Conservation (phyloP, 192 early-diverging fungal species). For the Irineochytrium annulatum region DNA sequence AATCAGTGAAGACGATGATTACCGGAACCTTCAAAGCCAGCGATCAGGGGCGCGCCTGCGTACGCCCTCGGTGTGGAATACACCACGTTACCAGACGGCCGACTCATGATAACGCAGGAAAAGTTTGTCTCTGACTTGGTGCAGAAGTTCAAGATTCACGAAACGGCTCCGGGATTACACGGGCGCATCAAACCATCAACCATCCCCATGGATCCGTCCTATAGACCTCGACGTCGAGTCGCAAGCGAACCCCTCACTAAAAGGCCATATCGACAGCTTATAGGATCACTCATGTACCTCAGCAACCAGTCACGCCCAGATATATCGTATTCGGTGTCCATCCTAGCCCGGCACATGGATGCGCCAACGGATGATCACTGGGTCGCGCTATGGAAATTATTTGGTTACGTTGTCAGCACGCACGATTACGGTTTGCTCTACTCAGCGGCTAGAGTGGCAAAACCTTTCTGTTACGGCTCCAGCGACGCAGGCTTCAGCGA, state of each 20-base stretch:
- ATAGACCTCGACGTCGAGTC: not conserved
- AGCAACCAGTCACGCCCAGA: constrained; percentile 15
- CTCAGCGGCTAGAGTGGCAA: too few species aligned
- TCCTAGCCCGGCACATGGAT: not conserved
- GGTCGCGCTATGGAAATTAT: not conserved
- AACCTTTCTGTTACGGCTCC: too few species aligned
- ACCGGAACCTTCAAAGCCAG: not conserved
- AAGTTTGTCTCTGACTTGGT: too few species aligned
- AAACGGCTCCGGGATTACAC: too few species aligned
- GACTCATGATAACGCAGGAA: not conserved
- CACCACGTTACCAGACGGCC: not conserved
- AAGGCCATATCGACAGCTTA: not conserved
- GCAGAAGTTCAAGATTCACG: too few species aligned
- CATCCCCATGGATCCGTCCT: not conserved
- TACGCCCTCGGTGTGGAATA: too few species aligned
- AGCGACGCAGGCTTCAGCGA: not conserved
- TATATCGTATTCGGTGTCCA: constrained; percentile 13
- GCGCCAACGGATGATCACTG: constrained; percentile 6
- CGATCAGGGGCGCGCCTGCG: too few species aligned
- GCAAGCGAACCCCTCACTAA: not conserved
- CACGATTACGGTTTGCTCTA: not conserved
- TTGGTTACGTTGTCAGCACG: not conserved
- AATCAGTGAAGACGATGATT: not conserved
- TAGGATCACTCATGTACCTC: constrained; percentile 26
- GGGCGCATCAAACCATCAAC: not conserved